Evolutionary conservation across 2,329 filamentous ascomycete genomes (phyloP).

Genomic region (Aspergillus quadricinctus): DNA sequence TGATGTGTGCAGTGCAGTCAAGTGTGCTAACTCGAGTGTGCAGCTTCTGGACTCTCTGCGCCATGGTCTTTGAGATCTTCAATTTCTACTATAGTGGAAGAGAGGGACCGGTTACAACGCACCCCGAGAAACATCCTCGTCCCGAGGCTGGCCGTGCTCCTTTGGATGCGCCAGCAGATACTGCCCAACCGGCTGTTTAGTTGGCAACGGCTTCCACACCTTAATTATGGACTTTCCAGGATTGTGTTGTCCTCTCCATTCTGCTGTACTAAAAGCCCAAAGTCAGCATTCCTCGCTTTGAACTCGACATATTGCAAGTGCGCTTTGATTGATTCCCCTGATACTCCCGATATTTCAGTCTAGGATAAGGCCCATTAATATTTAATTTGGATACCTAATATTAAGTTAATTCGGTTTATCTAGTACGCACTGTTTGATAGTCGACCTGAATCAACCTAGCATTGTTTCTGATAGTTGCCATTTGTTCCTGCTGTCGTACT

Average conservation of each 20-base stretch:
- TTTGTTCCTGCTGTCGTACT: too few relatives aligned
- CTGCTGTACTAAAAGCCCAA: background rate
- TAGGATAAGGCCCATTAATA: background rate
- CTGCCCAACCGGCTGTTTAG: background rate
- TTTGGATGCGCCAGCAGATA: background rate
- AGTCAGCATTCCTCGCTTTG: background rate
- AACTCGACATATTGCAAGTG: too few relatives aligned
- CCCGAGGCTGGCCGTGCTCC: background rate
- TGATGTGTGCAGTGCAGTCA: background rate
- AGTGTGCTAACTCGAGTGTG: background rate
- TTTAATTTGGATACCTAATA: background rate
- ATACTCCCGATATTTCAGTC: background rate
- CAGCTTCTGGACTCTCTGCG: slow-evolving; percentile 13
- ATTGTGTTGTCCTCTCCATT: too few relatives aligned
- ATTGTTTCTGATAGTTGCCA: too few relatives aligned
- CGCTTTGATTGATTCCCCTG: background rate
- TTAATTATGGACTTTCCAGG: too few relatives aligned
- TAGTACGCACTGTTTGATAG: too few relatives aligned
- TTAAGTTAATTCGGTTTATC: too few relatives aligned
- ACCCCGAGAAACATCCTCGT: background rate
- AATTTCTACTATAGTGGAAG: slow-evolving; percentile 8
- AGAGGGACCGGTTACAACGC: background rate
- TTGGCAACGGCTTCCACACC: too few relatives aligned
- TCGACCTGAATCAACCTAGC: too few relatives aligned
- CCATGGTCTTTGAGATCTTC: slow-evolving; percentile 12